Evolutionary conservation across 495 filamentous ascomycete species (phyloP).

Genomic region (Hyaloscypha variabilis): DNA sequence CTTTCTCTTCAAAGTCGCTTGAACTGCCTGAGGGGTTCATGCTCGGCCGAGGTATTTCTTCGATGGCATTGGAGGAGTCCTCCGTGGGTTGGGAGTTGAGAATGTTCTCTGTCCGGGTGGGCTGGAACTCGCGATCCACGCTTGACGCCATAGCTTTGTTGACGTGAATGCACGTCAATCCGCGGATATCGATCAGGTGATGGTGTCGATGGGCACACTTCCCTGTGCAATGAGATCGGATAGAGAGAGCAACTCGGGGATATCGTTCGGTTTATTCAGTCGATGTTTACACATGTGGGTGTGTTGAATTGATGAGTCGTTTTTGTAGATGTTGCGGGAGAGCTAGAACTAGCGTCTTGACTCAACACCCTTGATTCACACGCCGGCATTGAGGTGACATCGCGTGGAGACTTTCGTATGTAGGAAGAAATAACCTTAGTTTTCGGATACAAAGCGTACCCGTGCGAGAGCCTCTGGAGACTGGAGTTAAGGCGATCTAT

Average conservation of each 20-base stretch:
- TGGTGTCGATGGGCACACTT: background rate
- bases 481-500: too few relatives aligned
- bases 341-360: background rate
- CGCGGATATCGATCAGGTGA: background rate
- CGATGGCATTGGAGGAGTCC: background rate
- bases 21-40: conserved; percentile 14
- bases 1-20: conserved; percentile 13
- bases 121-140: conserved; percentile 9
- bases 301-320: background rate
- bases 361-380: too few relatives aligned
- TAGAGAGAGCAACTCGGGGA: background rate
- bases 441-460: background rate
- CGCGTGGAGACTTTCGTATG: background rate
- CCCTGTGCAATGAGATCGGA: background rate
- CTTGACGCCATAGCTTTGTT: conserved; percentile 19
- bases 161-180: background rate
- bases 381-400: background rate
- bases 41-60: background rate
- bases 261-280: background rate
- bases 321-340: background rate
- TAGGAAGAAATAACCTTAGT: background rate
- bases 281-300: background rate
- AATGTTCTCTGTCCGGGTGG: conserved; percentile 12
- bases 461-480: background rate
- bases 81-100: background rate